Percentiles rank a stretch among this genome's conserved stretches.
phyloP scores from a whole-genome alignment of 768 basidiomycete species.

The Agaricus sinodeliciosus region DNA sequence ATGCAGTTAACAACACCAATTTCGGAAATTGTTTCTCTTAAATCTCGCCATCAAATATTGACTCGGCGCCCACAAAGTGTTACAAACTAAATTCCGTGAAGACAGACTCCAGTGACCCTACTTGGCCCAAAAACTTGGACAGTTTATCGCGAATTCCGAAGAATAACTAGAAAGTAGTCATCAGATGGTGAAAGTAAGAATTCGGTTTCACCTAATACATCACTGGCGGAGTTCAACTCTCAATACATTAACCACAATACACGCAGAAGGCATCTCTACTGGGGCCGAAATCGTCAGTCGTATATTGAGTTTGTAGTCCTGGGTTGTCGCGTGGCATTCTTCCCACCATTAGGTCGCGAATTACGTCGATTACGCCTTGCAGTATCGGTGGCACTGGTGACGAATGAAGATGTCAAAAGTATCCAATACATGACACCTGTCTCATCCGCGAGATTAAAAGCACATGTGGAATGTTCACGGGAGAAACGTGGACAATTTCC shows the following conservation, averaged over 20 bases:
- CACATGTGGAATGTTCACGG: constrained; percentile 9
- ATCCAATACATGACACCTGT: neutral
- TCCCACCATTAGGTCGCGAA: neutral
- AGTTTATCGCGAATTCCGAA: no score
- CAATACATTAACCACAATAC: no score
- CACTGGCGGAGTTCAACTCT: no score
- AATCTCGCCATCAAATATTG: constrained; percentile 6
- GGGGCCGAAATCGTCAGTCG: constrained; percentile 3
- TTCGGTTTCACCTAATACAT: no score
- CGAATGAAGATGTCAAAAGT: constrained; percentile 5
- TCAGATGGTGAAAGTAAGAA: no score
- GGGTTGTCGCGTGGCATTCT: neutral
- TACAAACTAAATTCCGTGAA: constrained; percentile 7
- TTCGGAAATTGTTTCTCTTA: constrained; percentile 3
- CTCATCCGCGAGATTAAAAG: neutral
- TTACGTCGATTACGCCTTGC: neutral
- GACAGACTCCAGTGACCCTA: neutral
- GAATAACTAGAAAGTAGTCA: no score
- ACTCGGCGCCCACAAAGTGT: constrained; percentile 6
- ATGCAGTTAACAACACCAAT: constrained; percentile 6
- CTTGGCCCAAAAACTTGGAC: neutral
- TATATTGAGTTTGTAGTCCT: neutral
- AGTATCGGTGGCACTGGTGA: neutral
- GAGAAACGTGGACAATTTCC: constrained; percentile 9
- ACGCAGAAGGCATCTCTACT: neutral